phyloP scores from a whole-genome alignment of 1,139 yeast genomes.

The Scheffersomyces illinoinensis region DNA sequence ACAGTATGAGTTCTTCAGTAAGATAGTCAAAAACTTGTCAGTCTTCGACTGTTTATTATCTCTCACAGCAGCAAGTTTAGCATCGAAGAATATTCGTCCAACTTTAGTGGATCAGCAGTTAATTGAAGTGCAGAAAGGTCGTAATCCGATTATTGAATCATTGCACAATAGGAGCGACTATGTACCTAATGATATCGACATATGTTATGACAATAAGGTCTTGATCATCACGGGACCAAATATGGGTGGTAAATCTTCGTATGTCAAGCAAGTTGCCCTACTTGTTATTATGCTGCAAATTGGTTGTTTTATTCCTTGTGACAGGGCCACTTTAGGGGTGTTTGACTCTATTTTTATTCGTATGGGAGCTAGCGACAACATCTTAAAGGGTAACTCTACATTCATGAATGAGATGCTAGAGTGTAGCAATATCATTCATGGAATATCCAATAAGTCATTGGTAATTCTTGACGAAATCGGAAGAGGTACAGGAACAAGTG shows the following conservation, averaged over 20 bases:
- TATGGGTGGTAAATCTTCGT: conserved; percentile 79
- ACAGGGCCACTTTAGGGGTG: conserved; percentile 52
- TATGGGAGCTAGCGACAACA: conserved; percentile 77
- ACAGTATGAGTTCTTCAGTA: conserved; percentile 52
- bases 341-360: conserved; percentile 58
- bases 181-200: conserved; percentile 68
- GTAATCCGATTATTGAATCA: conserved; percentile 81
- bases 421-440: conserved; percentile 54
- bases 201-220: conserved; percentile 49
- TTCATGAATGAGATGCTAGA: conserved; percentile 76
- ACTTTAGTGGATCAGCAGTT: conserved; percentile 49
- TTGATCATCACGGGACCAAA: conserved; percentile 73
- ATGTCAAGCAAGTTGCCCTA: conserved; percentile 63
- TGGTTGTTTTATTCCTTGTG: conserved; percentile 47
- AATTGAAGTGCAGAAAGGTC: conserved; percentile 56
- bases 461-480: conserved; percentile 69
- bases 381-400: conserved; percentile 68
- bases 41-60: conserved; percentile 76
- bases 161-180: conserved; percentile 41
- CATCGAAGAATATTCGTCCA: conserved; percentile 53
- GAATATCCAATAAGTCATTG: conserved; percentile 49
- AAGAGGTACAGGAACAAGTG: conserved; percentile 83
- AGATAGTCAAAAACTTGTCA: conserved; percentile 54
- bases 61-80: conserved; percentile 59
- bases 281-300: conserved; percentile 54